Evolutionary conservation across 805 yeast species (phyloP), one percentile per base, ranked within the genome.

Genomic region (Metschnikowia orientalis): DNA sequence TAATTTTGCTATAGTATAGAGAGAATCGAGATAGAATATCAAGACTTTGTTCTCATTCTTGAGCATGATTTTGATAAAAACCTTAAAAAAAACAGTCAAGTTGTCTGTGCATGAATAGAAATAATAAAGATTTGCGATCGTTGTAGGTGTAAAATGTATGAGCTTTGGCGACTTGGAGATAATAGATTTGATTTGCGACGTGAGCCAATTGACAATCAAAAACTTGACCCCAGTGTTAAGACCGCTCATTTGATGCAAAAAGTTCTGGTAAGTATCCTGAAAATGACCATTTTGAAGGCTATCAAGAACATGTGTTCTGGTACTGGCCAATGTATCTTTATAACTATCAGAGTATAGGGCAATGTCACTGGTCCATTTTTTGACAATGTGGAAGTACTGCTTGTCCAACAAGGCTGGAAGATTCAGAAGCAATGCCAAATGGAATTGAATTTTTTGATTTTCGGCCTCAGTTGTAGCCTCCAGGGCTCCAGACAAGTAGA

Each of bases 371-470:
- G 57, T 48, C 67, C 79, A 67, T 37, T 72, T 73, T 40, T 68
- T 70, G 32, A 79, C 54, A 9, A 77, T 71, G 56, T 71, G 69
- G 32, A 72, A 71, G 23, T 77, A 72, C 42, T 79, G 81, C 37
- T 68, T 68, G 42, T 73, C 70, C 36, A 69, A 67, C 19, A 73
- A 43, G 1, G 73, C 70, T 2, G 81, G 84, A 23, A 84, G 54
- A 35, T 79, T 77, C 40, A 73, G 70, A 35, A 83, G 58, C 6
- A 83, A 65, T 8, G 63, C 45, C 14, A 81, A 61, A 51, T 74
- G 95, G 26, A 69, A 69, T 5, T 50, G 43, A 4, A 59, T 47
- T 30, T 47, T 53, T 3, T 43, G 38, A 19, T 42, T 39, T 3
- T 18, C 27, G 22, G 30, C 33, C 1, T 31, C 17, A 6, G 26